Conservation (phyloP, 176 grass and related monocot species). For the Ananas comosus region DNA sequence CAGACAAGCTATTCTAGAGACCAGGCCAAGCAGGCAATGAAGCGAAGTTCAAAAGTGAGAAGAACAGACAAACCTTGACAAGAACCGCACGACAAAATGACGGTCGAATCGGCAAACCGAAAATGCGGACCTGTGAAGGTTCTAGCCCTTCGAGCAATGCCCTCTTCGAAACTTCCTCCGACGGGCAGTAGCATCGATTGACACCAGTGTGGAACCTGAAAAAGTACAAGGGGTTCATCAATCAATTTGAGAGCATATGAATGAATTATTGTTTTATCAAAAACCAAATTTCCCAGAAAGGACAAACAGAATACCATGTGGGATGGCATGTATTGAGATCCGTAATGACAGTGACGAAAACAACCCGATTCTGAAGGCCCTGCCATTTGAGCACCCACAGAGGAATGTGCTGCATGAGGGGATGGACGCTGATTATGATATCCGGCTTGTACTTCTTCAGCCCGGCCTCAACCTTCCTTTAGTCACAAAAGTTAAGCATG, state of each 20-base stretch:
- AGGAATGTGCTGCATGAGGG: conserved; percentile 99
- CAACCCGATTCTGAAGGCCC: conserved; percentile 74
- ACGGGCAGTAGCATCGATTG: conserved; percentile 97
- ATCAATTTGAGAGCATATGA: conserved; percentile 3
- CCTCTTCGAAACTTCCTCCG: conserved; percentile 89
- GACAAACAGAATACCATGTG: conserved; percentile 44
- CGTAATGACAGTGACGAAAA: conserved; percentile 88
- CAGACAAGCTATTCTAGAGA: not conserved
- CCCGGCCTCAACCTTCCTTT: conserved; percentile 97
- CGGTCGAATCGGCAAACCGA: conserved; percentile 90
- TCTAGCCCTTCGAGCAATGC: conserved; percentile 72
- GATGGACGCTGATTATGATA: conserved; percentile 99
- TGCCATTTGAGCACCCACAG: conserved; percentile 99
- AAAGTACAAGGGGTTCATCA: not conserved
- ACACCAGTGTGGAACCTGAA: conserved; percentile 88
- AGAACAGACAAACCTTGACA: conserved; percentile 46
- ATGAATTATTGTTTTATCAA: not conserved
- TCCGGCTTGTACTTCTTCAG: conserved; percentile 99
- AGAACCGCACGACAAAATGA: conserved; percentile 89
- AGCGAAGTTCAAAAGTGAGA: not conserved
- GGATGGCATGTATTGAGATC: conserved; percentile 97
- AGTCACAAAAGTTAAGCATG: conserved; percentile 21
- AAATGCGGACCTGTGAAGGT: conserved; percentile 67
- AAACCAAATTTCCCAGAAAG: not conserved
- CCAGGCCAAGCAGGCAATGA: not conserved